Evolutionary conservation across 75 land plant genomes (phyloP), one percentile per base, ranked within the genome.

Genomic region (Chamaecyparis obtusa): DNA sequence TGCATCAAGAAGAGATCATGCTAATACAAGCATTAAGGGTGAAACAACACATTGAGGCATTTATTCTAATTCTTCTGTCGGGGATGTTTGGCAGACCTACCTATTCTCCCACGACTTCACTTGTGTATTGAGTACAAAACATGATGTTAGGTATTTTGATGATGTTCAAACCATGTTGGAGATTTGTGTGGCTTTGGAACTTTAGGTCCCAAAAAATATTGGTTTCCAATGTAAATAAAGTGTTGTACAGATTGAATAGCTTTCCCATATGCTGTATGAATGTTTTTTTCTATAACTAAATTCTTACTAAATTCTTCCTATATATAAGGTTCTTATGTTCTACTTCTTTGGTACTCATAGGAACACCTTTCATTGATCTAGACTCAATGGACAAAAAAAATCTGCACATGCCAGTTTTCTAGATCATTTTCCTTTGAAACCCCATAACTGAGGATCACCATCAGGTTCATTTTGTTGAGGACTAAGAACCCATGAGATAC

Each of bases 341-440:
- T 41, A 94, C 95, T 48, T 92, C 95, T 11, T 90, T 83, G 30
- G 89, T 90, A 85, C 37, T 55, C 86, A 91, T 95, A 69, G 99
- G 97, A 77, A 97, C 94, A 39, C 97, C 96, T 89, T 91, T 94
- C n/a, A 94, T 94, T 17, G 99, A 97, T 64, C 99, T 96, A 35
- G 99, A 97, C 78, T 97, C 99, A 83, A 97, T 97, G 10, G 99
- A 97, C 15, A 96, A 92, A 85, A 97, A 96, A 14, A 97, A 95
- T 97, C 95, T 95, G 99, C 36, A 93, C 94, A 87, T 97, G 95
- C 97, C 99, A 97, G 56, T 81, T 92, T 32, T 97, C 94, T 71
- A 89, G 89, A 75, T 94, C 92, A 39, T 91, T 57, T 81, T 93
- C 93, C 15, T 87, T 69, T 27, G 89, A 90, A 37, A 93, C 94